Evolutionary conservation across 257 asterid species (phyloP).

Genomic region (Echites panduratus): DNA sequence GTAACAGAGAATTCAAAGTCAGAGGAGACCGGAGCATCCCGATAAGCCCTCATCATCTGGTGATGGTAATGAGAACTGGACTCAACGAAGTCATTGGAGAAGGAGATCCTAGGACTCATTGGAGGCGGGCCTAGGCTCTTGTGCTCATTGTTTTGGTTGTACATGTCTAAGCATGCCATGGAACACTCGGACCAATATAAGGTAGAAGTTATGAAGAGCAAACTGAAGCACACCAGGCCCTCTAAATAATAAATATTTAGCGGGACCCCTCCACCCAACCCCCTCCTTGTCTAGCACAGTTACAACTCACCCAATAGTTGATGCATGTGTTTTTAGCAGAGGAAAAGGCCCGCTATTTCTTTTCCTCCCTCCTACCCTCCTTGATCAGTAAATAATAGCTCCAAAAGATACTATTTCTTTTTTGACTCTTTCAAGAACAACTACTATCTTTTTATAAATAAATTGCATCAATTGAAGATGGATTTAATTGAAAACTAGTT

Average conservation of each 20-base stretch:
- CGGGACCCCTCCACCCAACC: slow-evolving; percentile 6
- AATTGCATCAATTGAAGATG: background rate
- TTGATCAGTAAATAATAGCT: background rate
- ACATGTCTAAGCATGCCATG: slow-evolving; percentile 76
- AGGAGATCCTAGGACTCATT: slow-evolving; percentile 85
- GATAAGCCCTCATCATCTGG: slow-evolving; percentile 27
- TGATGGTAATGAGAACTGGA: slow-evolving; percentile 25
- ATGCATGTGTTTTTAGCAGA: slow-evolving; percentile 39
- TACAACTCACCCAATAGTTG: slow-evolving; percentile 37
- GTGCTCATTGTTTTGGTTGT: slow-evolving; percentile 55
- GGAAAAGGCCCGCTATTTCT: background rate
- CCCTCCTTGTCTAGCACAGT: slow-evolving; percentile 16
- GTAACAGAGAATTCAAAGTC: slow-evolving; percentile 80
- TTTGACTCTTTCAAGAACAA: background rate
- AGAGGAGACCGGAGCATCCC: slow-evolving; percentile 81
- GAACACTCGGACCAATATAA: slow-evolving; percentile 30
- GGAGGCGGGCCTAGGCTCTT: slow-evolving; percentile 24
- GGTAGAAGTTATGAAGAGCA: slow-evolving; percentile 15
- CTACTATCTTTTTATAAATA: too few relatives aligned
- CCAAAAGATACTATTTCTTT: background rate
- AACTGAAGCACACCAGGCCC: background rate
- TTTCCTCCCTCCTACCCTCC: background rate
- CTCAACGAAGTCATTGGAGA: slow-evolving; percentile 79
- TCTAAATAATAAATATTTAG: slow-evolving; percentile 6
- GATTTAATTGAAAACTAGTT: background rate